A percentile compares a stretch with the other conserved stretches of the same genome.
These are phyloP conservation scores for Malassezia yamatoensis DNA, from an alignment of 1,284 basidiomycete genomes.

Conservation along the genomic window DNA sequence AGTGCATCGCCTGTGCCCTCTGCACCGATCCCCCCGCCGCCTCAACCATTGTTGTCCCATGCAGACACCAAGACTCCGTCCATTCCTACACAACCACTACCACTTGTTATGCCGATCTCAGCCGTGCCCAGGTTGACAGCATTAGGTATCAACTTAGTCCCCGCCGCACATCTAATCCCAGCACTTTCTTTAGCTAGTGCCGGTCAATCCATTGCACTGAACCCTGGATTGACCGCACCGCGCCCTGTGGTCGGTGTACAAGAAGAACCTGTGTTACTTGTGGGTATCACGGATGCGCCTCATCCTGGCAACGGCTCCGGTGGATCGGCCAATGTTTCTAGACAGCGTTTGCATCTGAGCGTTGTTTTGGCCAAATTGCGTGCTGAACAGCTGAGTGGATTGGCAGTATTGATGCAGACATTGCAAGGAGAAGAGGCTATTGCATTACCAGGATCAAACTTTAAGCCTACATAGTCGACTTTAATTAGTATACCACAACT, in stretches of 20 bases:
- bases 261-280: conserved; percentile 33
- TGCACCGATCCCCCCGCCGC: not conserved
- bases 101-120: conserved; percentile 39
- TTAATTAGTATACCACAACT: conserved; percentile 3
- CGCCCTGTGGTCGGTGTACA: conserved; percentile 33
- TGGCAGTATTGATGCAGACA: conserved; percentile 40
- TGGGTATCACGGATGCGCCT: conserved; percentile 38
- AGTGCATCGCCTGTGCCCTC: not conserved
- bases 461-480: no score
- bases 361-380: conserved; percentile 39
- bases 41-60: conserved; percentile 4
- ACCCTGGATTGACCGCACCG: conserved; percentile 22
- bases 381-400: conserved; percentile 36
- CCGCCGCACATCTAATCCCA: conserved; percentile 33
- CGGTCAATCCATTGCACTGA: conserved; percentile 17
- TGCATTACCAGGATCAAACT: not conserved
- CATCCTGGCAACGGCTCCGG: not conserved
- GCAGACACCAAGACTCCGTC: conserved; percentile 8
- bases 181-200: conserved; percentile 23
- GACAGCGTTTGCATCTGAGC: conserved; percentile 39
- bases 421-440: conserved; percentile 28
- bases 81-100: conserved; percentile 41
- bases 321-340: conserved; percentile 14
- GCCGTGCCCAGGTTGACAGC: conserved; percentile 32
- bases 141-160: conserved; percentile 35